Conservation (phyloP, 225 moss, liverwort and hornwort genomes). For the Polytrichum commune region DNA sequence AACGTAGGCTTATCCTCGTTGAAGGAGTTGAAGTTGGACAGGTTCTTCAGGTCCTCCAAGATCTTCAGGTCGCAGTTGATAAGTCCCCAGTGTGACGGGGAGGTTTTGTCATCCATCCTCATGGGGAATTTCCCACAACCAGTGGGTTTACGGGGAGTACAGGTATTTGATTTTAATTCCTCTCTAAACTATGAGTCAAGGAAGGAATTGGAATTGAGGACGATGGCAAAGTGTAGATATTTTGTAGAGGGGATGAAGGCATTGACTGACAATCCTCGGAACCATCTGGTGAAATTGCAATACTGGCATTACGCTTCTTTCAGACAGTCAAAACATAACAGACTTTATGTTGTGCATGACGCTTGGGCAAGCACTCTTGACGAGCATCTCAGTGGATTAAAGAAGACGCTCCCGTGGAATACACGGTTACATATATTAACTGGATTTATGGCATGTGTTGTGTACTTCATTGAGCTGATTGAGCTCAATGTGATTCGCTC, state of each 20-base stretch:
- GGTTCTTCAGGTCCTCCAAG: too few species aligned
- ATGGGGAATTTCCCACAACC: too few species aligned
- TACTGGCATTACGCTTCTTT: background rate
- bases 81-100: rapidly evolving
- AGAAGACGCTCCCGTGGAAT: background rate
- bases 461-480: background rate
- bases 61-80: too few species aligned
- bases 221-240: background rate
- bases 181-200: too few species aligned
- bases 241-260: background rate
- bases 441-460: background rate
- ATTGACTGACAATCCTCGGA: background rate
- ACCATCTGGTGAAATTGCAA: background rate
- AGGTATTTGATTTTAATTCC: too few species aligned
- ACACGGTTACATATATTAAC: background rate
- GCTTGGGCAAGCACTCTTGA: background rate
- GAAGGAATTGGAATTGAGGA: too few species aligned
- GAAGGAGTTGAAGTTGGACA: too few species aligned
- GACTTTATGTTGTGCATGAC: background rate
- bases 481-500: background rate
- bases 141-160: too few species aligned
- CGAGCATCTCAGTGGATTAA: background rate
- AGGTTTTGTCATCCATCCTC: too few species aligned
- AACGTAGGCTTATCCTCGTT: too few species aligned
- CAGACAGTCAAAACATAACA: too few species aligned